Conservation (phyloP, 2,329 filamentous ascomycete genomes). For the Dothideomycetes sp. region DNA sequence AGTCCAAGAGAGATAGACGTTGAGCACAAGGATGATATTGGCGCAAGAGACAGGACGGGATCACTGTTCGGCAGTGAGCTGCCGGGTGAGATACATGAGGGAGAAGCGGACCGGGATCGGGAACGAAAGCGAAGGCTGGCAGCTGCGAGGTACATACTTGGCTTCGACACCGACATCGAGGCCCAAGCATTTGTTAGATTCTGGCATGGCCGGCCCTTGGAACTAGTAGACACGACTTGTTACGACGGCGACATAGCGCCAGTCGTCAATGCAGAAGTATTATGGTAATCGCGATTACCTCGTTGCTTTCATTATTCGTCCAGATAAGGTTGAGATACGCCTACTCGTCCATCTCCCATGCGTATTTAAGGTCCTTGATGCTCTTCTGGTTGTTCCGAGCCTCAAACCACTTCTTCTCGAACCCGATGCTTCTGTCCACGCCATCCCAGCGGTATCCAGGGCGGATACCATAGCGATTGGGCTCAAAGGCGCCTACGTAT, state of each 20-base stretch:
- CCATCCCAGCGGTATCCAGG: slow-evolving; percentile 96
- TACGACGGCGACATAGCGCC: slow-evolving; percentile 25
- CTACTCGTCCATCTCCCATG: slow-evolving; percentile 92
- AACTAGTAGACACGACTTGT: slow-evolving; percentile 6
- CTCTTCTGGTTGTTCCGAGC: slow-evolving; percentile 69
- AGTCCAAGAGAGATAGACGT: background rate
- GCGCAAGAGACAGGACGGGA: slow-evolving; percentile 1
- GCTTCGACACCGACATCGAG: slow-evolving; percentile 44
- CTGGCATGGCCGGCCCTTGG: slow-evolving; percentile 42
- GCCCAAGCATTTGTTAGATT: slow-evolving; percentile 40
- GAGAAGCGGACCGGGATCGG: slow-evolving; percentile 19
- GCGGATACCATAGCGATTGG: slow-evolving; percentile 87
- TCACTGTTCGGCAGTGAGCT: slow-evolving; percentile 6
- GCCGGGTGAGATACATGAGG: slow-evolving; percentile 5
- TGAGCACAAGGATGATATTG: background rate
- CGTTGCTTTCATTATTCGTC: background rate
- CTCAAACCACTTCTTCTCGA: slow-evolving; percentile 87
- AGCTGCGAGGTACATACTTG: slow-evolving; percentile 31
- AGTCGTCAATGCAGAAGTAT: slow-evolving; percentile 34
- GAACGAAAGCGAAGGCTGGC: slow-evolving; percentile 18
- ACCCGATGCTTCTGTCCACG: slow-evolving; percentile 86
- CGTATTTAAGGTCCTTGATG: slow-evolving; percentile 72
- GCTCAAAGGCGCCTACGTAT: slow-evolving; percentile 70
- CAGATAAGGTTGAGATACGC: background rate
- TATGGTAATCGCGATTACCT: slow-evolving; percentile 29